These are phyloP conservation scores for Polychaeton citri DNA, from an alignment of 2,329 filamentous ascomycete genomes.

Conservation along the genomic window DNA sequence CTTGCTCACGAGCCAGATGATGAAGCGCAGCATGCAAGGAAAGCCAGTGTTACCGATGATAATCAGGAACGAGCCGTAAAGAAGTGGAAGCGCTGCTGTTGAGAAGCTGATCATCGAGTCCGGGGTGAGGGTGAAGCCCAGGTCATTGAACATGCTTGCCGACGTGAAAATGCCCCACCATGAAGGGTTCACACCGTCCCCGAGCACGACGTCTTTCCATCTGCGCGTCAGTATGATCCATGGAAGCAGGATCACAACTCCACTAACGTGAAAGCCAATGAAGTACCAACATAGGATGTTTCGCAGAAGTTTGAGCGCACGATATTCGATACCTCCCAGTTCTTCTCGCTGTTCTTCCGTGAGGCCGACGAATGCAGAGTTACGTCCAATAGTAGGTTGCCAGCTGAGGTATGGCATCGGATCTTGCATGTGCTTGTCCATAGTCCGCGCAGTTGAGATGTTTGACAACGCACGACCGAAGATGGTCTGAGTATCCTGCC, in stretches of 20 bases:
- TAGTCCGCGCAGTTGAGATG: constrained; percentile 34
- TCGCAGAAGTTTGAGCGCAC: constrained; percentile 74
- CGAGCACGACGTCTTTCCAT: constrained; percentile 54
- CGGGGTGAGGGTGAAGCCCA: constrained; percentile 56
- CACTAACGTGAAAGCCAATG: constrained; percentile 68
- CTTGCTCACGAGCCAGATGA: constrained; percentile 72
- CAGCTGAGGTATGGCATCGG: constrained; percentile 85
- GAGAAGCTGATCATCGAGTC: constrained; percentile 89
- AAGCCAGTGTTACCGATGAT: constrained; percentile 94
- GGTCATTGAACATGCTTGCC: constrained; percentile 80
- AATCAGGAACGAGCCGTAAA: constrained; percentile 74
- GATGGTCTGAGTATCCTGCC: constrained; percentile 7
- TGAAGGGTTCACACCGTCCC: constrained; percentile 47
- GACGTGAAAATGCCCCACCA: constrained; percentile 94
- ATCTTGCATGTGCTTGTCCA: constrained; percentile 37
- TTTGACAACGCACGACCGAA: constrained; percentile 42
- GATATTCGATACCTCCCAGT: constrained; percentile 90
- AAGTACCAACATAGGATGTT: constrained; percentile 68
- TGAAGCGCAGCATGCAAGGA: constrained; percentile 82
- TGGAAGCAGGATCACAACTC: constrained; percentile 57
- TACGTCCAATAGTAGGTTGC: constrained; percentile 81
- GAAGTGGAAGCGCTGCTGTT: constrained; percentile 57
- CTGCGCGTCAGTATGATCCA: constrained; percentile 58
- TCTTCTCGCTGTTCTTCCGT: constrained; percentile 88
- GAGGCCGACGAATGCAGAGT: constrained; percentile 81